Evolutionary conservation across 129 eudicot species (phyloP).

Genomic region (Artemisia annua): DNA sequence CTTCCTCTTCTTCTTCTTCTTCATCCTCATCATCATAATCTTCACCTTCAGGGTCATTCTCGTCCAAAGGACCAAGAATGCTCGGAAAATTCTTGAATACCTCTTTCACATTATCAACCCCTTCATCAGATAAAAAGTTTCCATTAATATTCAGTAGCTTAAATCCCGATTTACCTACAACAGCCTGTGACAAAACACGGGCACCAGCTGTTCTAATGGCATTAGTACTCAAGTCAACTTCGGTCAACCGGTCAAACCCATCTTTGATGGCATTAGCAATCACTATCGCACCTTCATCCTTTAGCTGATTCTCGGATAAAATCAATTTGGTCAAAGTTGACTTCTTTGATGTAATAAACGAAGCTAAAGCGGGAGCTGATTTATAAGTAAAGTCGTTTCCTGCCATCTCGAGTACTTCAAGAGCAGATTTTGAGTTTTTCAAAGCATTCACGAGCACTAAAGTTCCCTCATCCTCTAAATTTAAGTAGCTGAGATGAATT

Average conservation of each 20-base stretch:
- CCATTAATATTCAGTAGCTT: slow-evolving; percentile 65
- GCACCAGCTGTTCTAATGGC: slow-evolving; percentile 75
- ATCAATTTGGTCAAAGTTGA: slow-evolving; percentile 49
- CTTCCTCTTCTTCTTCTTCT: slow-evolving; percentile 36
- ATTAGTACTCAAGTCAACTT: slow-evolving; percentile 74
- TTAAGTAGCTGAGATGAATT: slow-evolving; percentile 57
- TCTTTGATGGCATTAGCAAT: slow-evolving; percentile 65
- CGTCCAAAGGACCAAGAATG: slow-evolving; percentile 68
- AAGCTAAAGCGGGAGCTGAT: slow-evolving; percentile 61
- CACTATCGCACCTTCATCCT: slow-evolving; percentile 67
- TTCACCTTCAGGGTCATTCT: slow-evolving; percentile 87
- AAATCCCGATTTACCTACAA: slow-evolving; percentile 52
- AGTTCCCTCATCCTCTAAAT: slow-evolving; percentile 53
- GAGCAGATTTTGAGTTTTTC: slow-evolving; percentile 42
- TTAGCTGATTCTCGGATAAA: slow-evolving; percentile 70
- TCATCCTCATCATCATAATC: slow-evolving; percentile 45
- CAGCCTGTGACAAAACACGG: slow-evolving; percentile 67
- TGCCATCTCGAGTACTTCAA: slow-evolving; percentile 70
- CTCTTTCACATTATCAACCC: slow-evolving; percentile 64
- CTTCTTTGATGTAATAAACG: slow-evolving; percentile 43
- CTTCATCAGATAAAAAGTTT: slow-evolving; percentile 80
- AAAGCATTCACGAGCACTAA: slow-evolving; percentile 41
- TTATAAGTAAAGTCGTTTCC: slow-evolving; percentile 65
- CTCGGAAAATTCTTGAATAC: slow-evolving; percentile 45
- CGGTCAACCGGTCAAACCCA: slow-evolving; percentile 50